These are phyloP conservation scores for Apiospora pterosperma DNA, from an alignment of 2,329 filamentous ascomycete species.

Conservation along the genomic window DNA sequence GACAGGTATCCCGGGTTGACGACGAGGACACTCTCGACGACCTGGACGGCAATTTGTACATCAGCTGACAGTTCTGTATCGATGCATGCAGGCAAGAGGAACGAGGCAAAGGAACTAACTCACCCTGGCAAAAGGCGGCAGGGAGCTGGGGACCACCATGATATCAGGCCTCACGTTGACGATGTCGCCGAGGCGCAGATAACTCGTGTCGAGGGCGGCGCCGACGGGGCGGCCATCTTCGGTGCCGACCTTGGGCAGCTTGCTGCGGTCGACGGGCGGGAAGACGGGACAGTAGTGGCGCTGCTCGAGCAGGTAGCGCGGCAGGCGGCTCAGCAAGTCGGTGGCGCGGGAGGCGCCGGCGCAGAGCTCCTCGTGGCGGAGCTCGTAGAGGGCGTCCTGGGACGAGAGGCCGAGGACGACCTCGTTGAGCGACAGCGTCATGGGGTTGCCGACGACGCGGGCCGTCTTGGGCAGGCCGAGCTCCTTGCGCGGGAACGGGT, in stretches of 20 bases:
- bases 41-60: slow-evolving; percentile 50
- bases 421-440: slow-evolving; percentile 87
- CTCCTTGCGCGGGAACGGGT: slow-evolving; percentile 62
- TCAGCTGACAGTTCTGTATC: not conserved
- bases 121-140: slow-evolving; percentile 88
- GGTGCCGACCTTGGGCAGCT: slow-evolving; percentile 62
- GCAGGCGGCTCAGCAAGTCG: slow-evolving; percentile 67
- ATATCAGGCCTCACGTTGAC: slow-evolving; percentile 82
- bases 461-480: slow-evolving; percentile 75
- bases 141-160: slow-evolving; percentile 73
- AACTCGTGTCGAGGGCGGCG: slow-evolving; percentile 76
- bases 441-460: slow-evolving; percentile 83
- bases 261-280: slow-evolving; percentile 69
- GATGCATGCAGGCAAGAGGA: not conserved
- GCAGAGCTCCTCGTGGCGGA: slow-evolving; percentile 70
- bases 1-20: slow-evolving; percentile 89
- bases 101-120: slow-evolving; percentile 20
- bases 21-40: slow-evolving; percentile 83
- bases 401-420: slow-evolving; percentile 75
- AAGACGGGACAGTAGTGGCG: slow-evolving; percentile 88
- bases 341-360: slow-evolving; percentile 49
- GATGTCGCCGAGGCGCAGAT: slow-evolving; percentile 88
- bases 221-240: slow-evolving; percentile 62
- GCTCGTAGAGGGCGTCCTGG: slow-evolving; percentile 80
- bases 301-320: slow-evolving; percentile 80